phyloP scores from a whole-genome alignment of 495 filamentous ascomycete species.

The Podospora conica region DNA sequence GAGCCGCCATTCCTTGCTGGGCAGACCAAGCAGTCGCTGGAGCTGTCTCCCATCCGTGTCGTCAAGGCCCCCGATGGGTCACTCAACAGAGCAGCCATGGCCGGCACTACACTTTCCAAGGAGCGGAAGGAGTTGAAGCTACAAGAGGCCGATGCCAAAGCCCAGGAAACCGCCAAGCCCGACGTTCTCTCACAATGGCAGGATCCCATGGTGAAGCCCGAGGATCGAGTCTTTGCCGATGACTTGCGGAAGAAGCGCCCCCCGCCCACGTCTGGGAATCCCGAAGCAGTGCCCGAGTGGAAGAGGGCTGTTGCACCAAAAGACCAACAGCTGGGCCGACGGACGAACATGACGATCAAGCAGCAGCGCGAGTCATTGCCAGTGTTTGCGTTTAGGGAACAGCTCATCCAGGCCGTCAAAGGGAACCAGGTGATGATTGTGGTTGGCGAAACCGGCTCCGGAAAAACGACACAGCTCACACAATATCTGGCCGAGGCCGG shows the following conservation, averaged over 20 bases:
- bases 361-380: conserved; percentile 88
- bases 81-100: conserved; percentile 90
- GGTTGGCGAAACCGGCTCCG: conserved; percentile 94
- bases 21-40: conserved; percentile 91
- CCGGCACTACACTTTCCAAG: conserved; percentile 82
- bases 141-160: conserved; percentile 79
- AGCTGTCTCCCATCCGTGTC: conserved; percentile 89
- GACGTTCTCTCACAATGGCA: conserved; percentile 92
- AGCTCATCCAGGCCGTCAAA: conserved; percentile 79
- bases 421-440: conserved; percentile 92
- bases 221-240: conserved; percentile 77
- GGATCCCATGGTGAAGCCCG: conserved; percentile 86
- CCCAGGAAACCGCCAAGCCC: conserved; percentile 63
- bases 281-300: conserved; percentile 82
- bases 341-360: conserved; percentile 89
- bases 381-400: conserved; percentile 82
- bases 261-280: conserved; percentile 30
- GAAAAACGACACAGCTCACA: conserved; percentile 94
- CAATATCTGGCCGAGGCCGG: conserved; percentile 93
- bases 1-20: conserved; percentile 94
- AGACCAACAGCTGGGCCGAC: conserved; percentile 75
- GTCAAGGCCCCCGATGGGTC: conserved; percentile 97
- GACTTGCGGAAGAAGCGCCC: conserved; percentile 59
- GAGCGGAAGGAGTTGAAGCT: conserved; percentile 85
- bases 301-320: conserved; percentile 77